Evolutionary conservation across 129 eudicot species (phyloP).

Genomic region (Lactuca sativa): DNA sequence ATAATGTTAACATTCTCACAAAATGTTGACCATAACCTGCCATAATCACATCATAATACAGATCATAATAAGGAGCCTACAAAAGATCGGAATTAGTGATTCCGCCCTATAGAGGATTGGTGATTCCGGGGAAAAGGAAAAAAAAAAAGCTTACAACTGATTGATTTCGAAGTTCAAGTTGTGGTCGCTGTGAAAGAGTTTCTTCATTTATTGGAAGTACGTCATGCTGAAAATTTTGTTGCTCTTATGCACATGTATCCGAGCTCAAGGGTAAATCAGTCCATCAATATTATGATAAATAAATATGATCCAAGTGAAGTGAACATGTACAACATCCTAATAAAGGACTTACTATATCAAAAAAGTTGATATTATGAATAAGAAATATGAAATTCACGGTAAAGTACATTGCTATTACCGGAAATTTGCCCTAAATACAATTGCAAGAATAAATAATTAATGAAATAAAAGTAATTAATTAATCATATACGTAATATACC

Average conservation of each 20-base stretch:
- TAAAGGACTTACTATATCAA: constrained; percentile 4
- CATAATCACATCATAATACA: constrained; percentile 74
- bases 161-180: constrained; percentile 75
- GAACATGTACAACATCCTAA: constrained; percentile 6
- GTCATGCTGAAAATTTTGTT: constrained; percentile 41
- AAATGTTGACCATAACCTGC: constrained; percentile 74
- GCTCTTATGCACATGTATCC: constrained; percentile 48
- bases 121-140: not conserved
- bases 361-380: not conserved
- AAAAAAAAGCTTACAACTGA: constrained; percentile 56
- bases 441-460: too few relatives aligned
- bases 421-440: not conserved
- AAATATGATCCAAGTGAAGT: not conserved
- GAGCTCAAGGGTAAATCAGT: constrained; percentile 24
- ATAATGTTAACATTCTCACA: constrained; percentile 40
- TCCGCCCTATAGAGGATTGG: constrained; percentile 4
- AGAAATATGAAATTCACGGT: too few relatives aligned
- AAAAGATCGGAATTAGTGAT: constrained; percentile 6
- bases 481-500: not conserved
- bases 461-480: not conserved
- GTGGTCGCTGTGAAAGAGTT: constrained; percentile 52
- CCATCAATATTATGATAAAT: constrained; percentile 1
- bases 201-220: constrained; percentile 46
- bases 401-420: too few relatives aligned
- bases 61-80: constrained; percentile 73